Base-by-base conservation (phyloP, 768 basidiomycete species). In the Lactarius akahatsu region DNA sequence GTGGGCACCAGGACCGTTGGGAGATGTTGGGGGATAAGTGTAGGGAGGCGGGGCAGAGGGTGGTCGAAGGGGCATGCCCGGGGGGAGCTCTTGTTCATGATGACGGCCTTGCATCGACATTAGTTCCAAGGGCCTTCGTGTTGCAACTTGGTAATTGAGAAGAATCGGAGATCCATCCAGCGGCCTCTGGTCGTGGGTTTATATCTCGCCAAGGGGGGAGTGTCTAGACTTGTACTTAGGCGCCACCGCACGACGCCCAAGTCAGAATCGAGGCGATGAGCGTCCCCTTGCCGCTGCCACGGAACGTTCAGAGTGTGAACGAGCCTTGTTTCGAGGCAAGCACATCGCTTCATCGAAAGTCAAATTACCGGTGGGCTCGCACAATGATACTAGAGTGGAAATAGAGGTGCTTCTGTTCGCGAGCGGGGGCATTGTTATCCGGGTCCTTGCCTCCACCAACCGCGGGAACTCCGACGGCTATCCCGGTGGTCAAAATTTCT, bases 41-140 rank as follows among this genome's bases (percentile, higher is more conserved):
- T 57, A 57, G 18, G 56, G 56, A 36, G 56, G 56, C 10, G 56
- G 56, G 9, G 56, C 56, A n/a, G 56, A 57, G 13, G 56, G 56
- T 13, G 30, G 28, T n/a, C 56, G 30, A 10, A 11, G 34, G 32
- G 34, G 9, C 8, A 36, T 18, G 13, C n/a, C n/a, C n/a, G n/a
- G n/a, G n/a, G 56, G 7, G 55, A 18, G 55, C 7, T 56, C 20
- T 32, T 56, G 55, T 9, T 56, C 54, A 1, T 56, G 55, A 56
- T 34, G n/a, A n/a, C n/a, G n/a, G n/a, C n/a, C n/a, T n/a, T n/a
- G 32, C 2, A 57, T 4, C 32, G 56, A 57, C 32, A n/a, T 57
- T 20, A n/a, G 7, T 32, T 34, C 20, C n/a, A 47, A 47, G 45
- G 43, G 45, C n/a, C n/a, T 23, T 1, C n/a, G 11, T 20, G 38